These are phyloP conservation scores for Capsicum pubescens DNA, from an alignment of 257 asterid species.

Conservation along the genomic window DNA sequence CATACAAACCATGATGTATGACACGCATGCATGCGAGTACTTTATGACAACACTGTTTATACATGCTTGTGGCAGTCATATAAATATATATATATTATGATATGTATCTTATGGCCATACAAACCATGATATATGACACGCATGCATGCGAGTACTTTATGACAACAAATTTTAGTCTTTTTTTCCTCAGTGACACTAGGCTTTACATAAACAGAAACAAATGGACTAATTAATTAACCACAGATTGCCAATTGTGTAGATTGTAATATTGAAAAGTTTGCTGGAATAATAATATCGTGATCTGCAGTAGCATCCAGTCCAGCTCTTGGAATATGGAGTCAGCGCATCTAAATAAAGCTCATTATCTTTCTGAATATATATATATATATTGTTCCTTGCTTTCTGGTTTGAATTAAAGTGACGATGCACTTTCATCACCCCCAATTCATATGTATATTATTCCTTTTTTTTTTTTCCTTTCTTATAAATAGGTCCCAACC, in stretches of 20 bases:
- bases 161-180: no score
- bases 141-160: no score
- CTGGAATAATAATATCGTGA: background rate
- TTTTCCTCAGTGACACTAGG: no score
- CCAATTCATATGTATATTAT: background rate
- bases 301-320: background rate
- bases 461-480: background rate
- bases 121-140: no score
- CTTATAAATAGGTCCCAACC: background rate
- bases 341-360: slow-evolving; percentile 17
- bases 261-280: background rate
- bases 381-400: background rate
- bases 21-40: no score
- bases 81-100: no score
- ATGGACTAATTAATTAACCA: background rate
- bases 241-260: slow-evolving; percentile 18
- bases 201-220: background rate
- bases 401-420: background rate
- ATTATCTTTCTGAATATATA: background rate
- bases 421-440: background rate
- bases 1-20: no score
- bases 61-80: no score
- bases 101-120: no score
- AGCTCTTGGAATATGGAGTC: background rate
- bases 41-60: no score